phyloP scores from a whole-genome alignment of 345 rosid genomes.

The Citrus inodora region DNA sequence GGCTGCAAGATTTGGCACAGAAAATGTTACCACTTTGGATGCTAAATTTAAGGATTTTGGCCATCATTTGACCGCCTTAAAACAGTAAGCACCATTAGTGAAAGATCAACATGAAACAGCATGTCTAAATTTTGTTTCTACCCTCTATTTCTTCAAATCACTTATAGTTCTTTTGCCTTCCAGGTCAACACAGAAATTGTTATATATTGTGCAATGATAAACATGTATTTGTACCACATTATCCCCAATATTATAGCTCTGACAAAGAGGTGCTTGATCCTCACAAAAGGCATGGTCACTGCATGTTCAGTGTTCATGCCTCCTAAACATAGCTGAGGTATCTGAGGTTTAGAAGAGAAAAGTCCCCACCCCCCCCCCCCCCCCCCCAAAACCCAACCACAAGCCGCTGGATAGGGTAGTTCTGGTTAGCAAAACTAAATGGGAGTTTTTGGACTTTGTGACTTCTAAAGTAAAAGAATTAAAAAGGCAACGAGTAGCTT shows the following conservation, averaged over 20 bases:
- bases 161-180: not conserved
- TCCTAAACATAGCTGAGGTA: not conserved
- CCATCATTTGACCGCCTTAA: not conserved
- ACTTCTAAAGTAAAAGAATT: not conserved
- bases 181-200: not conserved
- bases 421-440: not conserved
- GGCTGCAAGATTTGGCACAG: not conserved
- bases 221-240: not conserved
- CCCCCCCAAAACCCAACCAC: too few relatives aligned
- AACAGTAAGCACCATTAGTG: not conserved
- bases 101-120: constrained; percentile 2
- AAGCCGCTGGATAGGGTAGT: too few relatives aligned
- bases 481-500: not conserved
- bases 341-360: not conserved
- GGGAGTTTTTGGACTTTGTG: too few relatives aligned
- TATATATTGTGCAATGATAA: not conserved
- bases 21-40: not conserved
- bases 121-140: not conserved
- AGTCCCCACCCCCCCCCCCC: not conserved
- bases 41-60: not conserved
- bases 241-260: not conserved
- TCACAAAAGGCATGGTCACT: not conserved
- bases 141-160: not conserved
- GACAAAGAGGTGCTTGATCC: not conserved
- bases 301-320: not conserved